These are phyloP conservation scores for Tolypocladium inflatum DNA, from an alignment of 2,329 filamentous ascomycete species.

Conservation along the genomic window DNA sequence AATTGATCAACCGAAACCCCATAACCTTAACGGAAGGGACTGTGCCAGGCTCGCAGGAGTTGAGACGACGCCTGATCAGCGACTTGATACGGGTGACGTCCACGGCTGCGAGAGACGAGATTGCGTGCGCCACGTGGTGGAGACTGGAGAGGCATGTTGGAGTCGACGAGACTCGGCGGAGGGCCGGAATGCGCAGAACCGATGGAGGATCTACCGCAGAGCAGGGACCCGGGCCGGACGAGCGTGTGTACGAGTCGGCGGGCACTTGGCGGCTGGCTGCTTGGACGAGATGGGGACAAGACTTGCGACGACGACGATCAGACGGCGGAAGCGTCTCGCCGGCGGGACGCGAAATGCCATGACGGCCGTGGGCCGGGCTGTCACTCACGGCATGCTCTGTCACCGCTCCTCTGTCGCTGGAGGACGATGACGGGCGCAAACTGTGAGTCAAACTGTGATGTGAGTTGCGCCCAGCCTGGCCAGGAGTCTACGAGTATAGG, in stretches of 20 bases:
- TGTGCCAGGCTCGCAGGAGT: neutral
- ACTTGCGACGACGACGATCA: neutral
- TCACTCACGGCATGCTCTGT: too few species aligned
- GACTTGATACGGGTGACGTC: neutral
- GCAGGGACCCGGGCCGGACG: neutral
- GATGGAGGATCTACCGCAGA: neutral
- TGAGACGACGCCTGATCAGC: neutral
- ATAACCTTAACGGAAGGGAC: neutral
- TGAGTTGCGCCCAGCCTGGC: neutral
- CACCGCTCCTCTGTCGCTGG: too few species aligned
- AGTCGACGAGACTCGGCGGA: neutral
- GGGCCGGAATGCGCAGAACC: neutral
- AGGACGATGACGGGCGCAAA: neutral
- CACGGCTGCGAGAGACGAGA: neutral
- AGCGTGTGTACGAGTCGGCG: too few species aligned
- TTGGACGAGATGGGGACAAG: neutral
- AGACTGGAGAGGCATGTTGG: neutral
- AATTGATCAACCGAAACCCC: conserved; percentile 2
- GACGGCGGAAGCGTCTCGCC: conserved; percentile 1
- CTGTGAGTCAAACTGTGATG: neutral
- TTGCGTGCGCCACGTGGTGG: neutral
- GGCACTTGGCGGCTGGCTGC: neutral
- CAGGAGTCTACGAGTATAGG: neutral
- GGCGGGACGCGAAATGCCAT: neutral
- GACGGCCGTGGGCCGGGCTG: too few species aligned